phyloP scores from a whole-genome alignment of 331 rosid genomes.

The Acacia pycnantha region DNA sequence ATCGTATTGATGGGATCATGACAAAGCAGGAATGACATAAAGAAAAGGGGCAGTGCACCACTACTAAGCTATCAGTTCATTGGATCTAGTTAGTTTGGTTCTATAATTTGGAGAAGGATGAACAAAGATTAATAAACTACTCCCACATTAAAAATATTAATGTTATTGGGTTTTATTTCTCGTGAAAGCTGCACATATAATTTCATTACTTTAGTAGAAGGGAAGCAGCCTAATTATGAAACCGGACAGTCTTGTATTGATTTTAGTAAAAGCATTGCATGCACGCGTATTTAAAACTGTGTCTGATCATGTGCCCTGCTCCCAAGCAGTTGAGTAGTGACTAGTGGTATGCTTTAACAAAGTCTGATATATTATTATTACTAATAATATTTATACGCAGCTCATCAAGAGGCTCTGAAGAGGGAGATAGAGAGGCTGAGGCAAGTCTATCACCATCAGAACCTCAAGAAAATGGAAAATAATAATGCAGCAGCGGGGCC shows the following conservation, averaged over 20 bases:
- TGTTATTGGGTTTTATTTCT: background rate
- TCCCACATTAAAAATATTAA: background rate
- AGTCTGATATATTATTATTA: background rate
- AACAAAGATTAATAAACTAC: background rate
- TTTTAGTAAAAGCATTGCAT: conserved; percentile 37
- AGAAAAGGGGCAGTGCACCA: conserved; percentile 3
- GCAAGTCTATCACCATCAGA: conserved; percentile 85
- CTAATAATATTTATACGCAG: conserved; percentile 45
- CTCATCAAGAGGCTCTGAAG: conserved; percentile 98
- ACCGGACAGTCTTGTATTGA: conserved; percentile 16
- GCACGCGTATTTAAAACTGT: conserved; percentile 40
- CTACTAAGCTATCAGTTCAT: background rate
- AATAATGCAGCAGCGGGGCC: conserved; percentile 33
- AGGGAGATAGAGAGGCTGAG: conserved; percentile 95
- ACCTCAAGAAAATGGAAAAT: conserved; percentile 71
- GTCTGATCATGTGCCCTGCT: conserved; percentile 46
- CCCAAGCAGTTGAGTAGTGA: conserved; percentile 25
- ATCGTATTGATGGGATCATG: background rate
- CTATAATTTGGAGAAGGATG: background rate
- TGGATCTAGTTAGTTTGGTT: background rate
- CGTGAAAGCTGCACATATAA: conserved; percentile 20
- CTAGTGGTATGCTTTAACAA: conserved; percentile 1
- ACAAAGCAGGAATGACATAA: conserved; percentile 19
- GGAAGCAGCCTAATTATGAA: conserved; percentile 32
- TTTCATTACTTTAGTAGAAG: conserved; percentile 20